Base-by-base conservation (phyloP, 2,329 filamentous ascomycete genomes). In the Metarhizium rileyi region DNA sequence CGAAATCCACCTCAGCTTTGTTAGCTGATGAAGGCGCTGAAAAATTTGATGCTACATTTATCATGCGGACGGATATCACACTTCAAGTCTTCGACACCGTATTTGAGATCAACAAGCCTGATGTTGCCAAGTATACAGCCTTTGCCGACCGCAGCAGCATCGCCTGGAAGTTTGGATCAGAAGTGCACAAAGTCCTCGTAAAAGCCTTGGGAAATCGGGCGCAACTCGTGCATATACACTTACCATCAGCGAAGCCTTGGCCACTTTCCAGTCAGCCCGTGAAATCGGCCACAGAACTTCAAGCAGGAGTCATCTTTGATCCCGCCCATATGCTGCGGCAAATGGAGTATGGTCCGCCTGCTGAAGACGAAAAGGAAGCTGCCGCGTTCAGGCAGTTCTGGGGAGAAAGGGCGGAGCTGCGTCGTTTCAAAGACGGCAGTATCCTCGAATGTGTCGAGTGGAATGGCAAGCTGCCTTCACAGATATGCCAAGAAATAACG, bases 371-470 rank as follows among this genome's bases (percentile, higher is more conserved):
- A 66, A 83, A 86, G 55, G 87, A 89, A 55, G 86, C 90, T 23
- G 81, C 83, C 9, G 77, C 76, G 28, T 98, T 96, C 65, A 86
- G 88, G 33, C 80, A 84, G 30, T 97, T 98, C 63, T 98, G 94
- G 93, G 93, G 91, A 6, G 85, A 91, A 9, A 95, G 93, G 64
- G 81, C 93, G 1, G 93, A 98, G 65, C 75, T 98, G 43, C 81
- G 93, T 55, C 86, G 93, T 20, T 98, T 98, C 73, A 94, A 90
- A 59, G 90, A 97, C 61, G 93, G 93, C 22, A 91, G 85, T 58
- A 96, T 98, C 56, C 76, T 90, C 8, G 94, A 98, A 66, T 95
- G 87, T 60, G 73, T 97, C 27, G 84, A 95, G 20, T 98, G 93
- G 93, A 75, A 75, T 2, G 78, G 83, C 55, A 75, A 78, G 49